These are phyloP conservation scores for Chytriomyces sp. DNA, from an alignment of 192 early-diverging fungal species.

Conservation along the genomic window DNA sequence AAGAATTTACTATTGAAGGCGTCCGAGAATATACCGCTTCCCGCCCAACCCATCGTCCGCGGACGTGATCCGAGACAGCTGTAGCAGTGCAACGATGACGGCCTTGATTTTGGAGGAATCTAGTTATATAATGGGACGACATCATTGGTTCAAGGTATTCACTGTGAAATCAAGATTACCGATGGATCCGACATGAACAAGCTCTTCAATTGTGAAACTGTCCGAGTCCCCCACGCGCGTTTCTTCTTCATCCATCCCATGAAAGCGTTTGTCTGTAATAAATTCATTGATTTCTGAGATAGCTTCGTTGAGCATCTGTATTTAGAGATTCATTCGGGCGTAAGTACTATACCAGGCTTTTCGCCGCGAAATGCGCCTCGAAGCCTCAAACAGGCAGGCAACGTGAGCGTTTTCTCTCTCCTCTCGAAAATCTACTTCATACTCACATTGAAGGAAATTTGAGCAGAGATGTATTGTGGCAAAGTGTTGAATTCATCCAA, in stretches of 20 bases:
- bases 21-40: background rate
- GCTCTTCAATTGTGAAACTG: constrained; percentile 2
- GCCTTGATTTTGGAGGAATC: background rate
- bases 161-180: background rate
- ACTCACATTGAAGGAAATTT: constrained; percentile 13
- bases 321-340: too few species aligned
- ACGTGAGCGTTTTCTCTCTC: background rate
- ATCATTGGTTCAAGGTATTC: background rate
- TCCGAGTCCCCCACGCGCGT: background rate
- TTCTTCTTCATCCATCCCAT: constrained; percentile 14
- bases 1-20: too few species aligned
- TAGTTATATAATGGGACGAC: background rate
- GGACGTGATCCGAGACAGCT: background rate
- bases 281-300: constrained; percentile 25
- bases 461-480: background rate
- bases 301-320: background rate
- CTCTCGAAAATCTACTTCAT: background rate
- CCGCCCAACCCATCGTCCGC: background rate
- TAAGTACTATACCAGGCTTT: too few species aligned
- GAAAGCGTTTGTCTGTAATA: constrained; percentile 22
- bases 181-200: background rate
- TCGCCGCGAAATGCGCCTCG: too few species aligned
- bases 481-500: constrained; percentile 4
- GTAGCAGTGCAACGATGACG: background rate
- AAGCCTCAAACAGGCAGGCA: too few species aligned